Evolutionary conservation across 345 rosid species (phyloP).

Genomic region (Ceriops tagal): DNA sequence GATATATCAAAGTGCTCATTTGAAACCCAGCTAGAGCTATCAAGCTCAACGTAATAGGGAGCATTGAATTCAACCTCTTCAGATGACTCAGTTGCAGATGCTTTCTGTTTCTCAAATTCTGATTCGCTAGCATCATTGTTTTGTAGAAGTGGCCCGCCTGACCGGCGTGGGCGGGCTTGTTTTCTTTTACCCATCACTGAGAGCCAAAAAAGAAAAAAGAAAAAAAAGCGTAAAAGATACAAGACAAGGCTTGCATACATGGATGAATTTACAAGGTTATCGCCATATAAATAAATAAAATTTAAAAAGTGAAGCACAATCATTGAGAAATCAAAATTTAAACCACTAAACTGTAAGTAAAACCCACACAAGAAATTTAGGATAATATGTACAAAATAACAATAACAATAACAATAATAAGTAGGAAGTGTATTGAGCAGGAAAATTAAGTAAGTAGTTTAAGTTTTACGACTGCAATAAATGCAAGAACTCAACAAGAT

Average conservation of each 20-base stretch:
- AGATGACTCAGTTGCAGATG: conserved; percentile 16
- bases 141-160: conserved; percentile 43
- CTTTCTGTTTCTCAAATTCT: conserved; percentile 24
- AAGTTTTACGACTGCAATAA: too few species aligned
- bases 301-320: too few species aligned
- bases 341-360: too few species aligned
- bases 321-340: too few species aligned
- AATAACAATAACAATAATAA: too few species aligned
- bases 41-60: conserved; percentile 58
- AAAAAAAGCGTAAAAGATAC: conserved; percentile 1
- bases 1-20: conserved; percentile 72
- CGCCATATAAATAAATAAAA: background rate
- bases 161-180: conserved; percentile 71
- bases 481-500: too few species aligned
- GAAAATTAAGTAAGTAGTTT: too few species aligned
- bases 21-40: conserved; percentile 37
- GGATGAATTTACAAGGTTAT: background rate
- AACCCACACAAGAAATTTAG: too few species aligned
- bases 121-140: conserved; percentile 25
- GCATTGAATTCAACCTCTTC: conserved; percentile 26
- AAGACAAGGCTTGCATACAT: background rate
- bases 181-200: conserved; percentile 85
- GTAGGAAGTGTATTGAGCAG: too few species aligned
- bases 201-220: conserved; percentile 10
- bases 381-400: too few species aligned